Percentiles rank a stretch among this genome's conserved stretches.
phyloP scores from a whole-genome alignment of 441 rosid genomes.

The Mallotus repandus region DNA sequence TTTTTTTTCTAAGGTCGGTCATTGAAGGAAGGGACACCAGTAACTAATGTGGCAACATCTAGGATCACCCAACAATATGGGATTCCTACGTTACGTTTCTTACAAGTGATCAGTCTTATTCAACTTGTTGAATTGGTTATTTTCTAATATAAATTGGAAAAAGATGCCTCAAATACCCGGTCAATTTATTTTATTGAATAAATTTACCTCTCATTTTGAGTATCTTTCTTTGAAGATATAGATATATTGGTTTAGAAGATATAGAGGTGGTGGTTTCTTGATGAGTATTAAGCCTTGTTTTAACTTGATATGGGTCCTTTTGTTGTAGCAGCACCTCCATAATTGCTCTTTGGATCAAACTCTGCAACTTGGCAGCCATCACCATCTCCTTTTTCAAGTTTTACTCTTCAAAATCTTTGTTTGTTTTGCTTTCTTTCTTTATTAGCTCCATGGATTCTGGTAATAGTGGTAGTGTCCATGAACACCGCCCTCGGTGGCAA shows the following conservation, averaged over 20 bases:
- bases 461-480: slow-evolving; percentile 71
- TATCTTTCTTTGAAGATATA: slow-evolving; percentile 74
- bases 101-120: too few species aligned
- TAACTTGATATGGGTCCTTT: slow-evolving; percentile 23
- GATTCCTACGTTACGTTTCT: too few species aligned
- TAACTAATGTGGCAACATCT: too few species aligned
- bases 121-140: too few species aligned
- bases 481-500: too few species aligned
- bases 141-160: too few species aligned
- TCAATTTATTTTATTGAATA: background rate
- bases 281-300: background rate
- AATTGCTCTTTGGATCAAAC: slow-evolving; percentile 6
- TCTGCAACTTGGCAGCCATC: slow-evolving; percentile 22
- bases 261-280: background rate
- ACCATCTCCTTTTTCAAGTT: slow-evolving; percentile 16
- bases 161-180: too few species aligned
- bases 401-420: slow-evolving; percentile 2
- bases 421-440: background rate
- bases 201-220: slow-evolving; percentile 85
- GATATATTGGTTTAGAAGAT: slow-evolving; percentile 30
- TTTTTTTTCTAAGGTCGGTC: background rate
- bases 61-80: too few species aligned
- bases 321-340: slow-evolving; percentile 18
- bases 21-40: background rate
- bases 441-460: slow-evolving; percentile 61